These are phyloP conservation scores for Ashbya aceris DNA, from an alignment of 1,139 yeast species.

Conservation along the genomic window DNA sequence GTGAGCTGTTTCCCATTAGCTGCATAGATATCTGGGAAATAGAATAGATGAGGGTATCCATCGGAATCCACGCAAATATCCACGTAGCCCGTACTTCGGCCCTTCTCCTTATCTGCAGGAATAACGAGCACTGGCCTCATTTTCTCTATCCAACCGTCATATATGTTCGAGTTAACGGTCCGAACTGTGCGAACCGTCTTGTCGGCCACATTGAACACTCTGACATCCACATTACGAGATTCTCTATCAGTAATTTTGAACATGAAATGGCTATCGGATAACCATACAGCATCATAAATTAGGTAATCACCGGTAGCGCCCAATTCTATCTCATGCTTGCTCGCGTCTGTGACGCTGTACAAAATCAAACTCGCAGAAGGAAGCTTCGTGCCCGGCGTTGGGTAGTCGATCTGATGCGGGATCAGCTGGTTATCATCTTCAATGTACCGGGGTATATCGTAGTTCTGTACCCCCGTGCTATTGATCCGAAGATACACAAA, in stretches of 20 bases:
- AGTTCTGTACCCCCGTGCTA: constrained; percentile 60
- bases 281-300: constrained; percentile 67
- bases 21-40: constrained; percentile 43
- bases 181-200: constrained; percentile 35
- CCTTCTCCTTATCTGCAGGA: constrained; percentile 31
- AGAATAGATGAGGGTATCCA: constrained; percentile 60
- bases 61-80: constrained; percentile 58
- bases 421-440: constrained; percentile 43
- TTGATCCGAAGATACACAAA: constrained; percentile 59
- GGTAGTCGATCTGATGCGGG: constrained; percentile 64
- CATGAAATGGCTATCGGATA: constrained; percentile 45
- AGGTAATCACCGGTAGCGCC: constrained; percentile 35
- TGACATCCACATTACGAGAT: constrained; percentile 43
- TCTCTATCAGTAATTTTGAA: constrained; percentile 64
- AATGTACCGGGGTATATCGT: constrained; percentile 57
- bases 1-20: constrained; percentile 44
- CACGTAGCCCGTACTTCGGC: constrained; percentile 48
- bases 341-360: constrained; percentile 34
- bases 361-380: constrained; percentile 49
- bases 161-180: constrained; percentile 34
- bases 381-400: constrained; percentile 76
- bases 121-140: constrained; percentile 22
- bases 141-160: constrained; percentile 49
- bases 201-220: constrained; percentile 34
- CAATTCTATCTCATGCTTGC: constrained; percentile 21